These are phyloP conservation scores for Sporothrix pallida DNA, from an alignment of 2,329 filamentous ascomycete species.

Conservation along the genomic window DNA sequence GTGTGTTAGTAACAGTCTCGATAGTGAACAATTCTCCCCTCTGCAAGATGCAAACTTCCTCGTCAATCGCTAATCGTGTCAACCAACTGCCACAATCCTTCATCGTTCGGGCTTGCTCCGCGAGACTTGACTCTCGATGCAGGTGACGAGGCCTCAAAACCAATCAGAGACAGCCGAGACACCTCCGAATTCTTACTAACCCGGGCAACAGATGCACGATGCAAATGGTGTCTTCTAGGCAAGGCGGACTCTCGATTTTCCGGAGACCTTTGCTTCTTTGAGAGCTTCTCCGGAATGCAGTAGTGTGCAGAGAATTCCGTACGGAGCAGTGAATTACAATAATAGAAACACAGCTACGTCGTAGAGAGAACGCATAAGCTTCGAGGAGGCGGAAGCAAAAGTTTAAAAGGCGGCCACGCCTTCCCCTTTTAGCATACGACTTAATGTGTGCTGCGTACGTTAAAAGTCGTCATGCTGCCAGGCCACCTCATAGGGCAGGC, in stretches of 20 bases:
- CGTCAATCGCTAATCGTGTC: neutral
- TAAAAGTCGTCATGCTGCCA: neutral
- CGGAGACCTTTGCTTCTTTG: slow-evolving; percentile 11
- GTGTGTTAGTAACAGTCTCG: no score
- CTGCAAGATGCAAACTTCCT: neutral
- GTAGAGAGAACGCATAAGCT: neutral
- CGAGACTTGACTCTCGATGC: neutral
- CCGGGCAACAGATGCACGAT: slow-evolving; percentile 24
- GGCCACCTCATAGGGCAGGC: slow-evolving; percentile 12
- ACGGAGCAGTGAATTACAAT: neutral
- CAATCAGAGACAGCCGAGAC: neutral
- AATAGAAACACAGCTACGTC: slow-evolving; percentile 3
- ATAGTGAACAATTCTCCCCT: no score
- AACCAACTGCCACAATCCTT: neutral
- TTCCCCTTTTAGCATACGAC: neutral
- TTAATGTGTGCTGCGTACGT: neutral
- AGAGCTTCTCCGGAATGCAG: neutral
- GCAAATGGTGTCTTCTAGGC: neutral
- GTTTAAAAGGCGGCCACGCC: slow-evolving; percentile 16
- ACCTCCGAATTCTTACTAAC: neutral
- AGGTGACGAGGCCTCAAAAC: neutral
- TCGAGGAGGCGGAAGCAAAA: slow-evolving; percentile 17
- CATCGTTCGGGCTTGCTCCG: neutral
- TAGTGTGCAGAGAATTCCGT: no score
- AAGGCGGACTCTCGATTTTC: slow-evolving; percentile 21